Evolutionary conservation across 768 basidiomycete species (phyloP).

Genomic region (Suillus occidentalis): DNA sequence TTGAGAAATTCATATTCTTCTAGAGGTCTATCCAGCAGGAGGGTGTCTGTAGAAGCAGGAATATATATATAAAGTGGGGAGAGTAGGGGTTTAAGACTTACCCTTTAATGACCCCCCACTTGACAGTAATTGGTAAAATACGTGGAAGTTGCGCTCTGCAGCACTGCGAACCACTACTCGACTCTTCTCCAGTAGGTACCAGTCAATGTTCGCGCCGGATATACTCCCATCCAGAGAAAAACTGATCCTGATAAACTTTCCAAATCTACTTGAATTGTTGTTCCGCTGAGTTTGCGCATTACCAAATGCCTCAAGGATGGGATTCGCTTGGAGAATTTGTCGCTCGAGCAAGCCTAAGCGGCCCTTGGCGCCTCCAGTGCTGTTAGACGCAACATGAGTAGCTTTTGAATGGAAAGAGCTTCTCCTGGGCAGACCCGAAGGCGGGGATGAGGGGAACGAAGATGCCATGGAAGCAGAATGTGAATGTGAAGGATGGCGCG

Average conservation of each 20-base stretch:
- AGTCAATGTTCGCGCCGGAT: constrained; percentile 96
- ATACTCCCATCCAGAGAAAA: constrained; percentile 94
- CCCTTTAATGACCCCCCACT: constrained; percentile 73
- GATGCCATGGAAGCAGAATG: constrained; percentile 62
- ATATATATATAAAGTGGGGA: constrained; percentile 7
- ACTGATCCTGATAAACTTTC: constrained; percentile 95
- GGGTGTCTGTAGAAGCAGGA: constrained; percentile 47
- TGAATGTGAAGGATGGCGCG: constrained; percentile 57
- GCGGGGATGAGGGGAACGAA: constrained; percentile 57
- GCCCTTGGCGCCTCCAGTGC: constrained; percentile 55
- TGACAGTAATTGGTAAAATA: constrained; percentile 92
- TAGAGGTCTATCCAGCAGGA: constrained; percentile 72
- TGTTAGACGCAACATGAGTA: constrained; percentile 39
- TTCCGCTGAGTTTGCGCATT: constrained; percentile 98
- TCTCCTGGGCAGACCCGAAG: constrained; percentile 68
- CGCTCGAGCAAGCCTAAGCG: constrained; percentile 87
- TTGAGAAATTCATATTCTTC: constrained; percentile 91
- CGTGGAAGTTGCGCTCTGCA: constrained; percentile 92
- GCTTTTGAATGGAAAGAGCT: constrained; percentile 61
- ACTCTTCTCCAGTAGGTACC: constrained; percentile 98
- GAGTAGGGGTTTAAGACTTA: constrained; percentile 29
- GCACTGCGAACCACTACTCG: constrained; percentile 86
- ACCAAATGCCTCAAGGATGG: constrained; percentile 95
- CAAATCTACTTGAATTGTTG: constrained; percentile 98
- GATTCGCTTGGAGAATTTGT: constrained; percentile 97